A percentile compares a stretch with the other conserved stretches of the same genome.
Conservation (phyloP, 108 stramenopile genomes). For the Cylindrotheca fusiformis region DNA sequence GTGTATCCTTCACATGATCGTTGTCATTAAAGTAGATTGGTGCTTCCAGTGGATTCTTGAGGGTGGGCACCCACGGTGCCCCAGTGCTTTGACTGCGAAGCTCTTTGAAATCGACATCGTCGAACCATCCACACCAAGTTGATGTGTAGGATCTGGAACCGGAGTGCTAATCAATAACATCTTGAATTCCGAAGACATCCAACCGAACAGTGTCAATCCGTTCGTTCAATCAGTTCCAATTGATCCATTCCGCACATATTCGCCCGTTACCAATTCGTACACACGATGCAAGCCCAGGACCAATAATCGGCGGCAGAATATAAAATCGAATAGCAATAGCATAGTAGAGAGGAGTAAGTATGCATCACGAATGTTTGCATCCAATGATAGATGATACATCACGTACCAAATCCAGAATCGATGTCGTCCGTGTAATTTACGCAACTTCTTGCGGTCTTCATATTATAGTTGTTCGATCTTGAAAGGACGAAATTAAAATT, state of each 20-base stretch:
- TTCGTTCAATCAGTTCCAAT: slow-evolving; percentile 90
- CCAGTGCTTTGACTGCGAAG: slow-evolving; percentile 39
- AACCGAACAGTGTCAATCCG: slow-evolving; percentile 40
- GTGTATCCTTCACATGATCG: slow-evolving; percentile 19
- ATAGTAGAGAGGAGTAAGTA: neutral
- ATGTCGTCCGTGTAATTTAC: slow-evolving; percentile 60
- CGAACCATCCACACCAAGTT: slow-evolving; percentile 65
- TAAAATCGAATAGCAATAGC: neutral
- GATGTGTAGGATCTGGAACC: slow-evolving; percentile 42
- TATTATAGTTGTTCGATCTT: too few relatives aligned
- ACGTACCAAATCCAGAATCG: slow-evolving; percentile 71
- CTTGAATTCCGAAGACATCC: slow-evolving; percentile 24
- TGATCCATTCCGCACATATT: slow-evolving; percentile 88
- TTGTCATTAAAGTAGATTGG: slow-evolving; percentile 27
- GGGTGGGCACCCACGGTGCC: slow-evolving; percentile 82
- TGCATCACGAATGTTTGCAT: neutral
- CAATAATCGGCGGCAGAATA: slow-evolving; percentile 81
- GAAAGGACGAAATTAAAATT: too few relatives aligned
- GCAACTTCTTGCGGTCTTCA: too few relatives aligned
- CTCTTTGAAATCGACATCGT: slow-evolving; percentile 55
- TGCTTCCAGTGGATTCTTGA: slow-evolving; percentile 81
- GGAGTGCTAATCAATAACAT: slow-evolving; percentile 51
- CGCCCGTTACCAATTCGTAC: slow-evolving; percentile 92
- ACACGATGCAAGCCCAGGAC: slow-evolving; percentile 74
- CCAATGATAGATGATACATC: neutral